A percentile compares a stretch with the other conserved stretches of the same genome.
phyloP scores from a whole-genome alignment of 352 stramenopile genomes.

The Peronospora destructor region DNA sequence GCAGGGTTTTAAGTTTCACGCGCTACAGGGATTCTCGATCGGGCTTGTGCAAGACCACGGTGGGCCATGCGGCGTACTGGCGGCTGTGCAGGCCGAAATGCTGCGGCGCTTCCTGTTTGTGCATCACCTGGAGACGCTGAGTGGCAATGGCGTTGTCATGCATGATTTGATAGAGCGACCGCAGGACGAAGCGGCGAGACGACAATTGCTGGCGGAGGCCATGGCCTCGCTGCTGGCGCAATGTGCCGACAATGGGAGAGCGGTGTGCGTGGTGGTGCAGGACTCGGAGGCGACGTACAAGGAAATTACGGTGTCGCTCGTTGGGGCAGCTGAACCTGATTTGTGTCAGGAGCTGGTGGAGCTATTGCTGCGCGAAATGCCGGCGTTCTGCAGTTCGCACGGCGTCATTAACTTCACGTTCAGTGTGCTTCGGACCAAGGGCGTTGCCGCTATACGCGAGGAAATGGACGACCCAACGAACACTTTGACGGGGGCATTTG shows the following conservation, averaged over 20 bases:
- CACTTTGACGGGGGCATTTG: constrained; percentile 61
- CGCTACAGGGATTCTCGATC: constrained; percentile 33
- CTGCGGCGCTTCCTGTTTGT: constrained; percentile 52
- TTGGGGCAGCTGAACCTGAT: neutral
- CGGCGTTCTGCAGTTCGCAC: constrained; percentile 24
- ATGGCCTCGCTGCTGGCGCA: constrained; percentile 32
- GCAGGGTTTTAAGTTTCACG: constrained; percentile 49
- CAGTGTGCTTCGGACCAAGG: constrained; percentile 59
- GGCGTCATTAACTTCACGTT: constrained; percentile 73
- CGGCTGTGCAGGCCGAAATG: constrained; percentile 69
- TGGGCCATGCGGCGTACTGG: constrained; percentile 77
- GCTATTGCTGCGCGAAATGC: constrained; percentile 18
- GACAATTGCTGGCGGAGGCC: constrained; percentile 24
- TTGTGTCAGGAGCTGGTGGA: constrained; percentile 12
- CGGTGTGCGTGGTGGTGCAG: constrained; percentile 26
- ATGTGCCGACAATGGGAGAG: constrained; percentile 12
- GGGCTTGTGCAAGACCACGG: constrained; percentile 69
- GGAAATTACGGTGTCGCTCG: constrained; percentile 11
- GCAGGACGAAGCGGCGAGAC: constrained; percentile 10
- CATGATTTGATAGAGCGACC: constrained; percentile 12
- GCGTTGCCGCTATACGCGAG: constrained; percentile 30
- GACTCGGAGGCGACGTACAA: constrained; percentile 10
- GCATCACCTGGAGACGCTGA: constrained; percentile 8
- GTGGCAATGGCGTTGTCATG: constrained; percentile 1
- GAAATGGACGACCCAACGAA: constrained; percentile 74